Evolutionary conservation across 306 rosid species (phyloP), one percentile per base, ranked within the genome.

Genomic region (Begonia fuchsioides): DNA sequence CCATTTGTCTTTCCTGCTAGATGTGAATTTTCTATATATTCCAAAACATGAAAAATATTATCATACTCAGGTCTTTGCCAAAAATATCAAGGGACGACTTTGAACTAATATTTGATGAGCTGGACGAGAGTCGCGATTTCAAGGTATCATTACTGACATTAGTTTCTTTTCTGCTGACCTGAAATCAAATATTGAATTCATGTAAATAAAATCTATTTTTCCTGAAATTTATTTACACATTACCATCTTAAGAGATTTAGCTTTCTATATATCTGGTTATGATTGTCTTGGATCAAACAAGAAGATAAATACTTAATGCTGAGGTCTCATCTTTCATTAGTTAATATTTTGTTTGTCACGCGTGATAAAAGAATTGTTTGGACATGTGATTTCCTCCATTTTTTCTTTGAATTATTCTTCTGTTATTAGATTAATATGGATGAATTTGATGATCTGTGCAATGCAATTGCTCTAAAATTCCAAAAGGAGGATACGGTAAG

Each of bases 371-470:
- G 18, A 46, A n/a, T 6, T 41, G 45, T 46, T 15, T 5, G 19
- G 26, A 12, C 12, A 15, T 6, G 14, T 49, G n/a, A 2, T 44
- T 48, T 10, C 39, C 57, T 59, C 32, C 32, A 14, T 55, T 3
- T 17, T 15, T 47, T 57, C 54, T 32, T n/a, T n/a, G n/a, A 53
- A n/a, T 20, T 16, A 11, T 11, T 14, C 48, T 52, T 58, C 15
- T 18, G 39, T 11, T 43, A 19, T 71, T 70, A 90, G 98, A 81
- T 90, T 53, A 90, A 85, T 66, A 57, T 64, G 72, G 72, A 79
- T 51, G 98, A 90, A 55, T 90, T 90, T 71, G 73, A 71, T 48
- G 98, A 90, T 68, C 79, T 90, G 61, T 90, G 98, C 82, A 79
- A 90, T 57, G 85, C 98, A 63, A 90, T 90, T 75, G 79, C 79